A percentile compares a stretch with the other conserved stretches of the same genome.
These are phyloP conservation scores for Pseudocercospora fijiensis DNA, from an alignment of 2,329 filamentous ascomycete species.

Conservation along the genomic window DNA sequence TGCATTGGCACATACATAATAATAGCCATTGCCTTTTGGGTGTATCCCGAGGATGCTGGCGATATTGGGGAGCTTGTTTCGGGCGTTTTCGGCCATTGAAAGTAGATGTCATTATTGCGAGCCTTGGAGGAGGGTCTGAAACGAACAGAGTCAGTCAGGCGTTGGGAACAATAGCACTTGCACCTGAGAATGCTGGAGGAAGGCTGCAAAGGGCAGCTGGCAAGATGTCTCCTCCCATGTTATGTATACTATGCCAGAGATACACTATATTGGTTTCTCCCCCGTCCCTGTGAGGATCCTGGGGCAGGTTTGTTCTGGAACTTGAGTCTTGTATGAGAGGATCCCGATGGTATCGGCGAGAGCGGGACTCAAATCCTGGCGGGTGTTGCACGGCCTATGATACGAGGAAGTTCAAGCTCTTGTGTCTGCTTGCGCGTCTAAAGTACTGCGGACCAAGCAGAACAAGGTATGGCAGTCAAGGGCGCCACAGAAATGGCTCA, in stretches of 20 bases:
- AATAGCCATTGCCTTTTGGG: conserved; percentile 60
- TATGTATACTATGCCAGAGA: neutral
- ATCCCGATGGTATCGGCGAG: neutral
- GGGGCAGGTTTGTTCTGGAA: neutral
- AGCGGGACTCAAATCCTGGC: neutral
- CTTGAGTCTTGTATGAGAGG: neutral
- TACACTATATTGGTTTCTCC: neutral
- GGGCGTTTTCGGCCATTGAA: conserved; percentile 22
- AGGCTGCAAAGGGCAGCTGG: neutral
- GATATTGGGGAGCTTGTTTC: conserved; percentile 23
- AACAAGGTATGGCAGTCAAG: neutral
- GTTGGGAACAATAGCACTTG: neutral
- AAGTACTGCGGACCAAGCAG: no score
- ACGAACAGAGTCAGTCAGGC: neutral
- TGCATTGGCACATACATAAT: conserved; percentile 57
- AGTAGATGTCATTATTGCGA: neutral
- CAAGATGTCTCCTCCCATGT: neutral
- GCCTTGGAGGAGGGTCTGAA: neutral
- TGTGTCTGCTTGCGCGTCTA: no score
- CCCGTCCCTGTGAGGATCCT: neutral
- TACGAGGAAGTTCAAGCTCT: neutral
- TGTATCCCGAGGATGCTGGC: conserved; percentile 49
- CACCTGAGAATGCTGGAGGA: neutral
- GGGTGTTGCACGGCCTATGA: neutral
- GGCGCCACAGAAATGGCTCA: neutral